Base-by-base conservation (phyloP, 371 early-diverging fungal species). In the Mucor mucedo region DNA sequence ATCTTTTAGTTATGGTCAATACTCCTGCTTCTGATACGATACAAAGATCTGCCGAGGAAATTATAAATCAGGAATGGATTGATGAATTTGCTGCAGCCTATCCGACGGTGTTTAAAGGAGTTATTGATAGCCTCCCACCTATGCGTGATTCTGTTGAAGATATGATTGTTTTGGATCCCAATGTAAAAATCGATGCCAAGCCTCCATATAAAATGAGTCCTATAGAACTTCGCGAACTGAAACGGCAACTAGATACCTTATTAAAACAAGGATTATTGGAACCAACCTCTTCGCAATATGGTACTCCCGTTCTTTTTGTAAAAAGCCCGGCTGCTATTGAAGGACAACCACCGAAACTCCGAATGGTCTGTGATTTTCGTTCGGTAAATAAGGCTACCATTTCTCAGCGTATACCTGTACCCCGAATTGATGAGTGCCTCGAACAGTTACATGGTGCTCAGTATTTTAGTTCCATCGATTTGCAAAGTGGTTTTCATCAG, bases 271-370 rank as follows among this genome's bases (percentile, higher is more conserved):
- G 67, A 0, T 47, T 69, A 2, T 65, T 69, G 21, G 32, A 14
- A 13, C 63, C 68, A 0, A 66, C 64, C 10, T 14, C 63, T 0
- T 82, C 84, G 0, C 80, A 84, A 0, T 74, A 62, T 45, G 87
- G 83, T 2, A 73, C 85, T 27, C 86, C 86, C 7, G 58, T 58
- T 14, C 35, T 58, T 29, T 45, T 85, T 59, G 76, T 78, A 0
- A 64, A 65, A 28, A 45, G 45, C 16, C 45, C 45, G 1, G 45
- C 45, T 3, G 82, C 86, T 60, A 13, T 16, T 21, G 28, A 16
- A 13, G 85, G 87, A 2, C 13, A 64, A 0, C 30, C 49, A 2
- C 30, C 30, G 1, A 49, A 49, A 49, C 13, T 84, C 13, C 72
- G 78, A 0, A 55, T 84, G 44, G 81, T 75, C 38, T 47, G 72